Percentiles rank a stretch among this genome's conserved stretches.
phyloP scores from a whole-genome alignment of 257 asterid genomes.

The Asclepias syriaca region DNA sequence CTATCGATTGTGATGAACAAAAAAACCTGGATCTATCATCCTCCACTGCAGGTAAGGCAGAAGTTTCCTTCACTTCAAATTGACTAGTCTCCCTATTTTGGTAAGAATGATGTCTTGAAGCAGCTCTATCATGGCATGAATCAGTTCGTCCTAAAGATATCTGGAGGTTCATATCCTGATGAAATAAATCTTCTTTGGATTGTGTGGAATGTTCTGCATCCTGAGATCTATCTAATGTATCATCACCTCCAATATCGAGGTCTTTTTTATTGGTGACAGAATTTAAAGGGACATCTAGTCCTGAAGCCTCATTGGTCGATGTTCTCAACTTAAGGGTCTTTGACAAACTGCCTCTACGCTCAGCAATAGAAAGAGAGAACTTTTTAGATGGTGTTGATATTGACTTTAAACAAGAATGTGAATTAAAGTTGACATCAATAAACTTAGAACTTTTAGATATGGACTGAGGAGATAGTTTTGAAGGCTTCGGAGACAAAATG shows the following conservation, averaged over 20 bases:
- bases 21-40: conserved; percentile 22
- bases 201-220: conserved; percentile 11
- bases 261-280: conserved; percentile 13
- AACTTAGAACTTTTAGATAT: conserved; percentile 41
- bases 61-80: conserved; percentile 12
- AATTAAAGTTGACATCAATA: conserved; percentile 46
- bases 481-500: conserved; percentile 30
- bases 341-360: conserved; percentile 37
- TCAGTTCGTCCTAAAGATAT: conserved; percentile 18
- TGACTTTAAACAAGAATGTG: conserved; percentile 33
- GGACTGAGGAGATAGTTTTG: conserved; percentile 40
- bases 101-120: conserved; percentile 9
- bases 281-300: conserved; percentile 18
- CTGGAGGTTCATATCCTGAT: conserved; percentile 16
- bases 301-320: conserved; percentile 24
- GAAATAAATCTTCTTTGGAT: conserved; percentile 17
- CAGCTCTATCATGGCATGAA: conserved; percentile 16
- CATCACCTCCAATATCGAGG: conserved; percentile 13
- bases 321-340: conserved; percentile 33
- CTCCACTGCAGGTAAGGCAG: conserved; percentile 12
- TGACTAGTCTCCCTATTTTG: conserved; percentile 13
- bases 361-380: conserved; percentile 37
- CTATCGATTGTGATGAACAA: conserved; percentile 19
- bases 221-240: conserved; percentile 16
- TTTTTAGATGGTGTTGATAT: conserved; percentile 25